Percentiles rank a stretch among this genome's conserved stretches.
Conservation (phyloP, 2,329 filamentous ascomycete species). For the Chrysoporthe cubensis region DNA sequence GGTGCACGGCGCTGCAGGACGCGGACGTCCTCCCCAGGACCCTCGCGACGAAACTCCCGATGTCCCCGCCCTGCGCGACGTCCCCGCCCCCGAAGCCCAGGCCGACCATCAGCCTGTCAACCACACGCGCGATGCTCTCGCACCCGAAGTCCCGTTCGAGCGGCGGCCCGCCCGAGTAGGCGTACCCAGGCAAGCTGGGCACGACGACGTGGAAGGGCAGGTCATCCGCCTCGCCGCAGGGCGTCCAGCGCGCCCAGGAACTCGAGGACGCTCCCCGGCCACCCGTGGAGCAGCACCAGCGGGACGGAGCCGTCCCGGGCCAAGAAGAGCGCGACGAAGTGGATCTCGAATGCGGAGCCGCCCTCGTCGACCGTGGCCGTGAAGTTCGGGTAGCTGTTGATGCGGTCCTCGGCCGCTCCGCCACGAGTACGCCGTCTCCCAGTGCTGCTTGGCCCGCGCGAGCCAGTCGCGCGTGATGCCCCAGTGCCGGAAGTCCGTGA, state of each 20-base stretch:
- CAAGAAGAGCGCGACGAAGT: slow-evolving; percentile 60
- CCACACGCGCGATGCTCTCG: slow-evolving; percentile 45
- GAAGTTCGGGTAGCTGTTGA: slow-evolving; percentile 56
- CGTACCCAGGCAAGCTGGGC: slow-evolving; percentile 59
- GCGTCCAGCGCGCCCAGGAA: slow-evolving; percentile 55
- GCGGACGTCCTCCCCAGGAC: slow-evolving; percentile 45
- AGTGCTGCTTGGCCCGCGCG: background rate
- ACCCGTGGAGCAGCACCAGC: slow-evolving; percentile 56
- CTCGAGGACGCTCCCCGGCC: slow-evolving; percentile 56
- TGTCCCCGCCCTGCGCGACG: slow-evolving; percentile 60
- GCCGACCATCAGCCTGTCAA: slow-evolving; percentile 56
- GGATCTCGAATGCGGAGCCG: slow-evolving; percentile 45
- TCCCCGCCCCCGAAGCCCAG: slow-evolving; percentile 58
- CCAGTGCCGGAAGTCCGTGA: background rate
- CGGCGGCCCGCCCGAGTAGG: slow-evolving; percentile 51
- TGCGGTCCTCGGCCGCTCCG: slow-evolving; percentile 37
- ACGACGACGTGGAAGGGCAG: slow-evolving; percentile 62
- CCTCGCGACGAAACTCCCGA: slow-evolving; percentile 50
- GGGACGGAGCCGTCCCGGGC: slow-evolving; percentile 52
- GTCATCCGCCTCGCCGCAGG: slow-evolving; percentile 45
- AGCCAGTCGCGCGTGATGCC: too few species aligned
- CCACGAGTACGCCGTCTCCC: slow-evolving; percentile 49
- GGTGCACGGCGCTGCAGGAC: slow-evolving; percentile 49
- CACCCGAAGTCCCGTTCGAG: slow-evolving; percentile 47
- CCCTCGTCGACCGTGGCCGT: slow-evolving; percentile 42